A percentile compares a stretch with the other conserved stretches of the same genome.
These are phyloP conservation scores for Malus hybrid DNA, from an alignment of 331 rosid species.

Conservation along the genomic window DNA sequence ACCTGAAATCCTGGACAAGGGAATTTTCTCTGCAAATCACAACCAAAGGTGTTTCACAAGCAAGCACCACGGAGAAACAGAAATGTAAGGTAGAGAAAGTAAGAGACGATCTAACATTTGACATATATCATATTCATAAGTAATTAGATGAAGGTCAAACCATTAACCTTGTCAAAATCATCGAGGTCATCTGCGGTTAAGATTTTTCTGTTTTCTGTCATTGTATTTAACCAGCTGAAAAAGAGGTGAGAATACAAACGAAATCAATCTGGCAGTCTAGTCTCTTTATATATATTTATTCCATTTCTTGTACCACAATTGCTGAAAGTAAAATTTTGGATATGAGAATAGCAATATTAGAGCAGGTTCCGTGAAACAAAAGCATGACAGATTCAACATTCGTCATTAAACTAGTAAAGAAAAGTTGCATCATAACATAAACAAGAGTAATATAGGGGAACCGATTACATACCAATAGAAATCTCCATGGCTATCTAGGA, in stretches of 20 bases:
- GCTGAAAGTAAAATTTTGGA: constrained; percentile 30
- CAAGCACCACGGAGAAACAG: neutral
- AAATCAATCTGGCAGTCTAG: neutral
- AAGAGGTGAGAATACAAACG: neutral
- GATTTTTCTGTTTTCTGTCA: constrained; percentile 59
- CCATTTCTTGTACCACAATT: neutral
- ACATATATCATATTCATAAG: neutral
- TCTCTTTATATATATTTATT: too few relatives aligned
- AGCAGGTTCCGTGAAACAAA: neutral
- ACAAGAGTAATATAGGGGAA: neutral
- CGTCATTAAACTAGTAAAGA: neutral
- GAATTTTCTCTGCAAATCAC: constrained; percentile 56
- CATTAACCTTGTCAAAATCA: constrained; percentile 78
- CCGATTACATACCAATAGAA: constrained; percentile 23
- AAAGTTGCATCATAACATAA: neutral
- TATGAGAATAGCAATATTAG: neutral
- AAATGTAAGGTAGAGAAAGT: neutral
- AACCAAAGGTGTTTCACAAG: constrained; percentile 11
- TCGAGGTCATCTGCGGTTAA: constrained; percentile 60
- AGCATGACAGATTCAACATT: neutral
- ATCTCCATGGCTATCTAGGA: constrained; percentile 35
- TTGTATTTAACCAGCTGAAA: constrained; percentile 88
- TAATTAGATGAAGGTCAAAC: neutral
- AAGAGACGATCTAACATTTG: neutral
- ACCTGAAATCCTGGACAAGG: constrained; percentile 74